phyloP scores from a whole-genome alignment of 495 filamentous ascomycete species.

The Letharia lupina region DNA sequence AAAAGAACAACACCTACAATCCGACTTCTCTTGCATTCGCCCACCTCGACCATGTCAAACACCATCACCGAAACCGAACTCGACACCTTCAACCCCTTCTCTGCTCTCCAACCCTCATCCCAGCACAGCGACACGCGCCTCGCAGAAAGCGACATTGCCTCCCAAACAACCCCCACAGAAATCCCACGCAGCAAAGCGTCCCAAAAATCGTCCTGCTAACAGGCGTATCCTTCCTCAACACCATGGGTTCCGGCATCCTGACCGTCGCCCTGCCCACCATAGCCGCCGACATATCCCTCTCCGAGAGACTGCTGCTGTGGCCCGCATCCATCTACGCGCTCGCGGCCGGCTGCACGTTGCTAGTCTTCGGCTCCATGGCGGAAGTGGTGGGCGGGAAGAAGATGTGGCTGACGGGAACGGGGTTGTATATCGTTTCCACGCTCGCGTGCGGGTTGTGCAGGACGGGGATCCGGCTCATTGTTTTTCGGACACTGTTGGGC shows the following conservation, averaged over 20 bases:
- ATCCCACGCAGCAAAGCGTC: neutral
- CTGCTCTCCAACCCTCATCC: too few relatives aligned
- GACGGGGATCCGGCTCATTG: slow-evolving; percentile 41
- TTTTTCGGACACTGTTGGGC: slow-evolving; percentile 44
- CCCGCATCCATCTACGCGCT: slow-evolving; percentile 38
- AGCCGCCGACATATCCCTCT: slow-evolving; percentile 28
- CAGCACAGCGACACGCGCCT: too few relatives aligned
- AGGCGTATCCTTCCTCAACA: slow-evolving; percentile 25
- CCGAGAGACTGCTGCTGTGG: slow-evolving; percentile 28
- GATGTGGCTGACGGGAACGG: slow-evolving; percentile 38
- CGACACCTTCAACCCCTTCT: too few relatives aligned
- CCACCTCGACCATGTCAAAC: too few relatives aligned
- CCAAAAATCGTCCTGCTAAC: slow-evolving; percentile 8
- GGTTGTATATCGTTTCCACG: slow-evolving; percentile 36
- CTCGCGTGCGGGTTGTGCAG: slow-evolving; percentile 38
- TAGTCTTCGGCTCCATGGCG: slow-evolving; percentile 42
- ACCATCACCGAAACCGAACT: too few relatives aligned
- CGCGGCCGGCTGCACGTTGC: slow-evolving; percentile 38
- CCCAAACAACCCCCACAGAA: too few relatives aligned
- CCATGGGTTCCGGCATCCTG: slow-evolving; percentile 25
- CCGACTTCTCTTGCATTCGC: too few relatives aligned
- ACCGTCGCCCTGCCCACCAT: slow-evolving; percentile 29
- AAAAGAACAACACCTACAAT: too few relatives aligned
- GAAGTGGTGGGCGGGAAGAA: slow-evolving; percentile 43
- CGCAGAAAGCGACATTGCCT: too few relatives aligned